phyloP scores from a whole-genome alignment of 148 eudicot genomes.

The Rhododendron williamsianum region DNA sequence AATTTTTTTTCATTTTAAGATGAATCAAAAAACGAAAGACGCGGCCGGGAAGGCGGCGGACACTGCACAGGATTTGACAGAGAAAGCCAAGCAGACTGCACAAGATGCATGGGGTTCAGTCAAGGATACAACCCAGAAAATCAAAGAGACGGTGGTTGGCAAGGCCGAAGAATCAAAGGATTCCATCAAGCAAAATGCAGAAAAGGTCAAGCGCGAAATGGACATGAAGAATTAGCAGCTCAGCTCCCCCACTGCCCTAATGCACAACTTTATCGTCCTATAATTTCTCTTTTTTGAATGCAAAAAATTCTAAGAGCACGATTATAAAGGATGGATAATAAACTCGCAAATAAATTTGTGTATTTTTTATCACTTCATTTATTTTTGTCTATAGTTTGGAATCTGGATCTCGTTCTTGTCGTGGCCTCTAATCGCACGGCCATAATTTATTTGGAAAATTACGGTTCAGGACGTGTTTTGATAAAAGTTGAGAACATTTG shows the following conservation, averaged over 20 bases:
- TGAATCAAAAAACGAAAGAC: constrained; percentile 32
- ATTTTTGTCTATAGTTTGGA: too few relatives aligned
- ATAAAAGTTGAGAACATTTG: too few relatives aligned
- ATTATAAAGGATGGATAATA: too few relatives aligned
- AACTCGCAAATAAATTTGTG: too few relatives aligned
- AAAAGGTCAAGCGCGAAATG: constrained; percentile 37
- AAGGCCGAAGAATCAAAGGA: constrained; percentile 55
- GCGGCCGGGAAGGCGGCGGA: constrained; percentile 21
- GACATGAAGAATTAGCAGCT: constrained; percentile 41
- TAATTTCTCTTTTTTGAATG: neutral
- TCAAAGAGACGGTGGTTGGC: constrained; percentile 49
- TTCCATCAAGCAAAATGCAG: constrained; percentile 37
- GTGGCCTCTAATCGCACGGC: too few relatives aligned
- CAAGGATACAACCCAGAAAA: constrained; percentile 52
- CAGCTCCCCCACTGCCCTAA: too few relatives aligned
- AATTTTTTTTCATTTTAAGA: constrained; percentile 11
- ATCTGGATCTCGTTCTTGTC: too few relatives aligned
- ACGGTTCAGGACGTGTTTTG: too few relatives aligned
- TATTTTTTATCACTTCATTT: too few relatives aligned
- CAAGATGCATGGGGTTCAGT: constrained; percentile 75
- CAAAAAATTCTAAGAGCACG: too few relatives aligned
- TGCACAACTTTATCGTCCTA: neutral
- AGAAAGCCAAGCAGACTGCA: constrained; percentile 65
- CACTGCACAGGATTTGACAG: constrained; percentile 41
- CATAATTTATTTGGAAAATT: too few relatives aligned